Conservation (phyloP, 768 basidiomycete genomes). For the Mrakia frigida region DNA sequence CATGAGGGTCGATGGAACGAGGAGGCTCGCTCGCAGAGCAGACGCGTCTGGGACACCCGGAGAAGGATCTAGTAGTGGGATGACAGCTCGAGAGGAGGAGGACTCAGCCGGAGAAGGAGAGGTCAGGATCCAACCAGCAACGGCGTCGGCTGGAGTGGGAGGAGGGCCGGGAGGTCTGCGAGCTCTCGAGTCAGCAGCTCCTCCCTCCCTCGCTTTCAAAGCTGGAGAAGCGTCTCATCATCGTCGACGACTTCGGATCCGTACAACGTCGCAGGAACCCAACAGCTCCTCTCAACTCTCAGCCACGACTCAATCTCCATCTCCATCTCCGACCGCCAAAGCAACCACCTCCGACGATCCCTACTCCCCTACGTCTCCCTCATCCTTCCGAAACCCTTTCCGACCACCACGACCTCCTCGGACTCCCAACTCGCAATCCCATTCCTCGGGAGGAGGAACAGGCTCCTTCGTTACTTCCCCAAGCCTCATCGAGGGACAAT, state of each 20-base stretch:
- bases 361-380: neutral
- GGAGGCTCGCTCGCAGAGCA: conserved; percentile 2
- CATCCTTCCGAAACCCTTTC: conserved; percentile 6
- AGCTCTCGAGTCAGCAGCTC: neutral
- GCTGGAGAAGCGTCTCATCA: conserved; percentile 8
- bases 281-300: neutral
- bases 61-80: neutral
- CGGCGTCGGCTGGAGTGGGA: neutral
- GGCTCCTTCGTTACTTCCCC: neutral
- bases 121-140: conserved; percentile 8
- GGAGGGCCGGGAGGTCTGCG: neutral
- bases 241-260: neutral
- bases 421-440: conserved; percentile 3
- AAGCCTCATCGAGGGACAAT: neutral
- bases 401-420: conserved; percentile 3
- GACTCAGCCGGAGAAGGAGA: neutral
- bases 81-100: neutral
- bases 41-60: neutral
- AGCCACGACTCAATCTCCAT: neutral
- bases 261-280: neutral
- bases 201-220: conserved; percentile 1
- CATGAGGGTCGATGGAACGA: conserved; percentile 21
- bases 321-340: neutral
- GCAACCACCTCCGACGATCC: neutral
- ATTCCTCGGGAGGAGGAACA: neutral